phyloP scores from a whole-genome alignment of 1,284 basidiomycete species.

The Ceratobasidium sp. region DNA sequence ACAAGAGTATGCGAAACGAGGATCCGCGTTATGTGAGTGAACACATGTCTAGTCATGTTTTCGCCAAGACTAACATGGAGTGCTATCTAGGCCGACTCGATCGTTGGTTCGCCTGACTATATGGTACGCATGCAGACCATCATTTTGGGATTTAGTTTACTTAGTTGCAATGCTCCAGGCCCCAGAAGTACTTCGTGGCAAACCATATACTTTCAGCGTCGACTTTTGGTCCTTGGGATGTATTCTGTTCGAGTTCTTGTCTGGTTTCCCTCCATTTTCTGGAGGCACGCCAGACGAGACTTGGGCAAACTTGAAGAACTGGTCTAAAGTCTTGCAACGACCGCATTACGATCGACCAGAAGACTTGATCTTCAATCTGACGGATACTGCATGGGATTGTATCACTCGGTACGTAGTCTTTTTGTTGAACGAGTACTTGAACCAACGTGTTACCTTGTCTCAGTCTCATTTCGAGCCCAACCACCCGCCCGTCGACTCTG shows the following conservation, averaged over 20 bases:
- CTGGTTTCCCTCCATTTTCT: conserved; percentile 97
- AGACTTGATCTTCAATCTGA: conserved; percentile 96
- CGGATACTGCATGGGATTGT: conserved; percentile 95
- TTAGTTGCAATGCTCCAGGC: conserved; percentile 43
- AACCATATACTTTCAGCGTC: conserved; percentile 93
- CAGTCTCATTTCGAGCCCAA: conserved; percentile 78
- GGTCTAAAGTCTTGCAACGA: conserved; percentile 88
- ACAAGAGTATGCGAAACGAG: conserved; percentile 89
- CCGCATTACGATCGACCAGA: conserved; percentile 97
- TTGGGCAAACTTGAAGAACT: conserved; percentile 99
- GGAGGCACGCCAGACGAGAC: conserved; percentile 97
- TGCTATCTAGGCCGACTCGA: conserved; percentile 81
- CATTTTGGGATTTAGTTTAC: background rate
- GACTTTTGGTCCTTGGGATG: conserved; percentile 99
- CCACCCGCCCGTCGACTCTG: conserved; percentile 78
- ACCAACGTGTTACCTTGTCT: conserved; percentile 45
- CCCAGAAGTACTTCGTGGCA: conserved; percentile 89
- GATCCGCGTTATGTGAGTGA: conserved; percentile 77
- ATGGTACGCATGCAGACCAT: conserved; percentile 63
- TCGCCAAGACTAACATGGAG: conserved; percentile 1
- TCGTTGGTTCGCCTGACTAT: conserved; percentile 98
- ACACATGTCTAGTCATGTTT: background rate
- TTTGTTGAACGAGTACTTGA: background rate
- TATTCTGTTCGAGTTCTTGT: conserved; percentile 97
- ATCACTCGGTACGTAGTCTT: conserved; percentile 71